phyloP scores from a whole-genome alignment of 495 filamentous ascomycete genomes.

The Niebla homalea region DNA sequence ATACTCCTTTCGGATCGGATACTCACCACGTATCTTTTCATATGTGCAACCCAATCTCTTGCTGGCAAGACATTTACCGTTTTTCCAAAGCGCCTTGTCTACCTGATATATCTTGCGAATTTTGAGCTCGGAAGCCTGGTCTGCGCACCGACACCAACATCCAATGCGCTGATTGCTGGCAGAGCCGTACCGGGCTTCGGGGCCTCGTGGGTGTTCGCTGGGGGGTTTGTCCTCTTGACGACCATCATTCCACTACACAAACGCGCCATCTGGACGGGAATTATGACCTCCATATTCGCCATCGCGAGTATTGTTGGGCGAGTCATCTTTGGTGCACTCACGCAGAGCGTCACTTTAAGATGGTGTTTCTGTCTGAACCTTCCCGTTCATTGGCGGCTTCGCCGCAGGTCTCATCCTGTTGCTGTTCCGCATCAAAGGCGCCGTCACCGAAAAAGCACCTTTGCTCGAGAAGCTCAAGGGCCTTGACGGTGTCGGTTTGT shows the following conservation, averaged over 20 bases:
- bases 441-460: neutral
- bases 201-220: constrained; percentile 35
- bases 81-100: constrained; percentile 44
- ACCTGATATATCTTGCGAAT: constrained; percentile 43
- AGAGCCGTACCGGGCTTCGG: constrained; percentile 60
- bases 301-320: constrained; percentile 48
- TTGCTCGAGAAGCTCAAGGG: constrained; percentile 6
- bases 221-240: constrained; percentile 3
- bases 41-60: constrained; percentile 35
- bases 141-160: constrained; percentile 52
- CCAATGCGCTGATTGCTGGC: constrained; percentile 52
- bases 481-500: constrained; percentile 33
- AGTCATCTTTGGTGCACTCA: constrained; percentile 39
- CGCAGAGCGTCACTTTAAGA: constrained; percentile 46
- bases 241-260: constrained; percentile 14
- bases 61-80: constrained; percentile 53
- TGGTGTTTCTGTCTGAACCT: constrained; percentile 69
- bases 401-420: neutral
- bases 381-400: constrained; percentile 9
- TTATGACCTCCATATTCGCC: constrained; percentile 27
- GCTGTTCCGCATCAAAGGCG: neutral
- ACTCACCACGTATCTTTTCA: neutral
- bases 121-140: constrained; percentile 58
- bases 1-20: neutral
- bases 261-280: constrained; percentile 30